phyloP scores from a whole-genome alignment of 192 early-diverging fungal genomes.

The Paraglomus brasilianum region DNA sequence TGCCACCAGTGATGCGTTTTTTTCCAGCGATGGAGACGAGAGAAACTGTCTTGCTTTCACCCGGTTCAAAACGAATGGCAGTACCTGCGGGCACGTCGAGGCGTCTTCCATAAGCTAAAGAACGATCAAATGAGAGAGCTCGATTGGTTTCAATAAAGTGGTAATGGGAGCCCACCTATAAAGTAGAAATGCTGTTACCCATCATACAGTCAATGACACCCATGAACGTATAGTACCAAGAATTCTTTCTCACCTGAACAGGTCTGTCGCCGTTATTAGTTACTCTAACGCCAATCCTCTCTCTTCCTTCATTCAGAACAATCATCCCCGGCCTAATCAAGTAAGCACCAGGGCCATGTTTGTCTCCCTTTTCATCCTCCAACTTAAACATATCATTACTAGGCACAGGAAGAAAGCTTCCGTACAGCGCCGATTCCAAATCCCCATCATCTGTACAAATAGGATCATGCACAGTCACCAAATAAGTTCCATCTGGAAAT shows the following conservation, averaged over 20 bases:
- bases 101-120: constrained; percentile 77
- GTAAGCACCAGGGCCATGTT: constrained; percentile 64
- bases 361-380: constrained; percentile 34
- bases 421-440: constrained; percentile 81
- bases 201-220: constrained; percentile 7
- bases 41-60: constrained; percentile 82
- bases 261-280: constrained; percentile 94
- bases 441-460: constrained; percentile 83
- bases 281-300: constrained; percentile 67
- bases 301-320: constrained; percentile 74
- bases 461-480: constrained; percentile 92
- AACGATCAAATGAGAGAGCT: constrained; percentile 78
- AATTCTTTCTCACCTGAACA: constrained; percentile 63
- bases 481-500: constrained; percentile 91
- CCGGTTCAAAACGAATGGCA: constrained; percentile 94
- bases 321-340: constrained; percentile 67
- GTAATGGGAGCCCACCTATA: constrained; percentile 90
- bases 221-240: background rate
- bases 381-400: constrained; percentile 53
- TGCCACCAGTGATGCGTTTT: constrained; percentile 81
- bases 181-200: background rate
- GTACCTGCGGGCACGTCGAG: constrained; percentile 94
- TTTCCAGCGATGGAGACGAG: constrained; percentile 84
- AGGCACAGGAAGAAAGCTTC: constrained; percentile 81
- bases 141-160: constrained; percentile 95